phyloP scores from a whole-genome alignment of 1,284 basidiomycete genomes.

The Puccinia horiana region DNA sequence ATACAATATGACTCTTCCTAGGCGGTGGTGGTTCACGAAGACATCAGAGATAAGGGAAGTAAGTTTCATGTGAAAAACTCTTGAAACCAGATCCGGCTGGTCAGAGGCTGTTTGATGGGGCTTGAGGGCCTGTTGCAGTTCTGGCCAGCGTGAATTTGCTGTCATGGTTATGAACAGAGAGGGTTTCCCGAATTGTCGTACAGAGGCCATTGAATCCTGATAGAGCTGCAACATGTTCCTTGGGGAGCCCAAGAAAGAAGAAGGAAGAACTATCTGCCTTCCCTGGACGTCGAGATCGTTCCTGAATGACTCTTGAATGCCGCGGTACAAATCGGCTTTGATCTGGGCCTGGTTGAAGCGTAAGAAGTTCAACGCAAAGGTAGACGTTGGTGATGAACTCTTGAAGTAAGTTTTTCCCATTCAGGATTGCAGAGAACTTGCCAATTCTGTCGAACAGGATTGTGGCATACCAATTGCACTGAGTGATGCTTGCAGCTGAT shows the following conservation, averaged over 20 bases:
- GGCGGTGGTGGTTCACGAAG: conserved; percentile 32
- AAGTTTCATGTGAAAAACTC: neutral
- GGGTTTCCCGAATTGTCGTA: conserved; percentile 57
- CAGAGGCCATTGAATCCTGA: conserved; percentile 63
- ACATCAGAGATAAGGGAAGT: neutral
- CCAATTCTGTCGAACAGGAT: neutral
- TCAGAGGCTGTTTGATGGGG: conserved; percentile 61
- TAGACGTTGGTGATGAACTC: conserved; percentile 60
- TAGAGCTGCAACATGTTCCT: conserved; percentile 61
- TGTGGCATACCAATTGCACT: conserved; percentile 17
- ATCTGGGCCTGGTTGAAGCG: conserved; percentile 60
- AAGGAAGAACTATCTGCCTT: conserved; percentile 60
- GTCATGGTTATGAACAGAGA: conserved; percentile 64
- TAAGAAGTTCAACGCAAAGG: conserved; percentile 56
- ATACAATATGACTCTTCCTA: conserved; percentile 59
- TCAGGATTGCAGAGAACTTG: neutral
- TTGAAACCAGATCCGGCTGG: conserved; percentile 49
- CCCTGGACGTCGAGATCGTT: conserved; percentile 57
- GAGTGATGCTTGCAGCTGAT: neutral
- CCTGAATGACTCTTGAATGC: neutral
- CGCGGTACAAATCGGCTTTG: conserved; percentile 56
- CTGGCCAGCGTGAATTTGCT: conserved; percentile 62
- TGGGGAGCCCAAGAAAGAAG: conserved; percentile 61
- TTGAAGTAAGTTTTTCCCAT: conserved; percentile 58
- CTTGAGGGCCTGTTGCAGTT: conserved; percentile 61